These are phyloP conservation scores for Botrytis elliptica DNA, from an alignment of 2,329 filamentous ascomycete species.

Conservation along the genomic window DNA sequence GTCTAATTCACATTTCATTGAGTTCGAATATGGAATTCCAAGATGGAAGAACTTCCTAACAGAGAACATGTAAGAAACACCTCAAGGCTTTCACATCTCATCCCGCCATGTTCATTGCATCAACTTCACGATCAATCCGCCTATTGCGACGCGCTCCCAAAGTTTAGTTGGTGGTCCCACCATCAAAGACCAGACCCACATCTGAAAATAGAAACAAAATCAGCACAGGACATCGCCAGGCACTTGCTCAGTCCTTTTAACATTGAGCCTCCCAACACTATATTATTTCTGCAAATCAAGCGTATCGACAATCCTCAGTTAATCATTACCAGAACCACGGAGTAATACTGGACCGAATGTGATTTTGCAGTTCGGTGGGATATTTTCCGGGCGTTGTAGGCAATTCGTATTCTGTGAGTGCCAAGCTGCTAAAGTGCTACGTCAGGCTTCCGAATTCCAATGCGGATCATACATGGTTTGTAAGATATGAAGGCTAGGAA, in stretches of 20 bases:
- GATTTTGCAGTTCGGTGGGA: not conserved
- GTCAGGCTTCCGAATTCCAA: not conserved
- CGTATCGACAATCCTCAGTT: not conserved
- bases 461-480: not conserved
- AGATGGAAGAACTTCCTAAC: not conserved
- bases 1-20: not conserved
- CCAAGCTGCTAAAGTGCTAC: not conserved
- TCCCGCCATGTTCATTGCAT: too few relatives aligned
- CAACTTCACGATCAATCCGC: not conserved
- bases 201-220: constrained; percentile 1
- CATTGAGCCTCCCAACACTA: not conserved
- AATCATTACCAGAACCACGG: not conserved
- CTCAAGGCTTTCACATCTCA: not conserved
- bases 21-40: not conserved
- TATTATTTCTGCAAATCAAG: not conserved
- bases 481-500: too few relatives aligned
- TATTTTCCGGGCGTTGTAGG: not conserved
- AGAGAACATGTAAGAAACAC: too few relatives aligned
- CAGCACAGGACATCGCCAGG: not conserved
- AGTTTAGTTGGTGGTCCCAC: not conserved
- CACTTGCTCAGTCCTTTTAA: not conserved
- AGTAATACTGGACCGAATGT: not conserved
- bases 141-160: not conserved
- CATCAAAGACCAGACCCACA: not conserved
- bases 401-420: not conserved